A percentile compares a stretch with the other conserved stretches of the same genome.
Evolutionary conservation across 169 alveolate species (phyloP).

Genomic region (Toxoplasma gondii): DNA sequence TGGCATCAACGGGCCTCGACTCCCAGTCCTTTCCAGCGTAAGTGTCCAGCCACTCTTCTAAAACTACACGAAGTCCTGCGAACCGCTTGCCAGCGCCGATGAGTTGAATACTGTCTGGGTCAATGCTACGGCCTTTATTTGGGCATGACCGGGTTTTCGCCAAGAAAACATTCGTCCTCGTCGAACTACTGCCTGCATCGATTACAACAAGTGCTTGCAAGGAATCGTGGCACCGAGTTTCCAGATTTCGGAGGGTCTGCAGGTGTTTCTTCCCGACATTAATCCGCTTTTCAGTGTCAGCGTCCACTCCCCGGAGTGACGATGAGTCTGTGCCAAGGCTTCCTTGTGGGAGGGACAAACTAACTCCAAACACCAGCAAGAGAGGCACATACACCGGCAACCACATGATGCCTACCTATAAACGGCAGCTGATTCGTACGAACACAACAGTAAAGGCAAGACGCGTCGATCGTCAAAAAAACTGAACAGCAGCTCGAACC

Average conservation of each 20-base stretch:
- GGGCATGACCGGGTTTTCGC: too few species aligned
- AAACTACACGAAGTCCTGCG: too few species aligned
- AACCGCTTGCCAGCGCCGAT: too few species aligned
- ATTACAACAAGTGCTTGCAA: constrained; percentile 15
- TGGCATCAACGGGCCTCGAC: too few species aligned
- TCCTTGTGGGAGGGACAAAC: too few species aligned
- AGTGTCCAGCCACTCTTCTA: too few species aligned
- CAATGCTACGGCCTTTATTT: too few species aligned
- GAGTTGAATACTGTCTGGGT: too few species aligned
- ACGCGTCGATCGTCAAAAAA: background rate
- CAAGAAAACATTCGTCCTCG: too few species aligned
- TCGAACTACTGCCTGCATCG: constrained; percentile 45
- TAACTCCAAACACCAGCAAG: background rate
- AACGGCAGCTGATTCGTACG: background rate
- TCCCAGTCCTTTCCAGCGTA: too few species aligned
- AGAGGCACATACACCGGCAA: background rate
- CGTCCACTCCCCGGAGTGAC: constrained; percentile 41
- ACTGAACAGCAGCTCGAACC: background rate
- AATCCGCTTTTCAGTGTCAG: background rate
- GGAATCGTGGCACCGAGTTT: background rate
- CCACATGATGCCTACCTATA: background rate
- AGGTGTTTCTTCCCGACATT: too few species aligned
- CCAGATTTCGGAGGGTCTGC: background rate
- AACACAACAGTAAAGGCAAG: background rate
- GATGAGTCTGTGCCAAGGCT: background rate